Evolutionary conservation across 176 grass and related monocot species (phyloP), one percentile per base, ranked within the genome.

Genomic region (Ananas comosus): DNA sequence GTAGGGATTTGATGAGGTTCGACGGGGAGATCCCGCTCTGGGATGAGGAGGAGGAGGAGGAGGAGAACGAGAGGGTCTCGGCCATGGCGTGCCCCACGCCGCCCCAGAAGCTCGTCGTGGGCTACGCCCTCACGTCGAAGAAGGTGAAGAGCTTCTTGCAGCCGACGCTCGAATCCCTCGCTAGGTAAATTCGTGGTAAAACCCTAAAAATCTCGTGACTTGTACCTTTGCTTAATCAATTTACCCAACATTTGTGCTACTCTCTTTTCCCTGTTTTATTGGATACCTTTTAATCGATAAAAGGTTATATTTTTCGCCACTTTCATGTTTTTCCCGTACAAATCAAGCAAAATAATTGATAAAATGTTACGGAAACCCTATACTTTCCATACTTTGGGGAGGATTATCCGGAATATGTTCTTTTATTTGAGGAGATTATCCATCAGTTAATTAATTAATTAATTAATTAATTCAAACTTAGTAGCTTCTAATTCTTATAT

Each of bases 61-160:
- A 23, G 21, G 76, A 10, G 17, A 57, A 21, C 16, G 72, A 23
- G 17, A 68, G 4, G 42, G 66, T 50, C 9, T 64, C 22, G 8
- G 47, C 21, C 29, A 29, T 82, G 49, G 66, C 65, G 79, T 65
- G 67, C 48, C 49, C 74, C 2, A 70, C 76, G 50, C 50, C 17
- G 53, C 69, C 72, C 71, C 80, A 83, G 64, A 78, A 18, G 61
- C 65, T 97, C 1, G 80, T 97, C 63, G 93, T 97, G 18, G 93
- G 89, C 16, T 97, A 83, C 68, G 93, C 93, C 48, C 86, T 97
- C 70, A 92, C 93, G 11, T 86, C 88, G 81, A 97, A 97, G 83
- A 97, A 97, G 74, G 89, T 92, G 50, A 90, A 89, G 81, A 97
- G 89, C 81, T 97, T 97, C 83, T 80, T 97, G 49, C 86, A 92